Evolutionary conservation across 2,329 filamentous ascomycete genomes (phyloP).

Genomic region (Fusarium piperis): DNA sequence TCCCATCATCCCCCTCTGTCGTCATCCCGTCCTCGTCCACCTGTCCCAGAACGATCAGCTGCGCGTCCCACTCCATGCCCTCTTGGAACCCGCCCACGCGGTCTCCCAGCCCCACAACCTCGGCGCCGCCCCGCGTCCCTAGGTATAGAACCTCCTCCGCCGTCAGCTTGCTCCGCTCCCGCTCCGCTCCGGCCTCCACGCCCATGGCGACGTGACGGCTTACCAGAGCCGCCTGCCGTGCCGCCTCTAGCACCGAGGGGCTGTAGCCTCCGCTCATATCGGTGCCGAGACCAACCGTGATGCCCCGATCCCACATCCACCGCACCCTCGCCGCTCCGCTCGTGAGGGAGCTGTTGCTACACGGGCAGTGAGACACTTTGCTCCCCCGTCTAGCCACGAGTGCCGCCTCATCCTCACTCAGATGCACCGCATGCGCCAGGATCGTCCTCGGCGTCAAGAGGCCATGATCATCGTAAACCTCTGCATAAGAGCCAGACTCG

Average conservation of each 20-base stretch:
- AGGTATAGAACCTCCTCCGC: constrained; percentile 89
- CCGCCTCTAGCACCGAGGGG: constrained; percentile 83
- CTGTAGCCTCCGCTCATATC: constrained; percentile 92
- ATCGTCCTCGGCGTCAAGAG: constrained; percentile 80
- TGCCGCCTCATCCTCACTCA: constrained; percentile 71
- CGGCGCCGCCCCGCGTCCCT: constrained; percentile 87
- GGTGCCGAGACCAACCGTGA: constrained; percentile 87
- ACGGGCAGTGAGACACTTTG: constrained; percentile 87
- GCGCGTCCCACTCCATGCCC: constrained; percentile 91
- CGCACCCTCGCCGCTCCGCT: constrained; percentile 82
- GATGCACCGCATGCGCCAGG: constrained; percentile 85
- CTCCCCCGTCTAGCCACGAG: constrained; percentile 69
- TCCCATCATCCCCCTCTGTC: constrained; percentile 59
- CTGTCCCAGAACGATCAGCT: constrained; percentile 74
- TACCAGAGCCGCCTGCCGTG: constrained; percentile 81
- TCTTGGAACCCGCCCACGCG: constrained; percentile 83
- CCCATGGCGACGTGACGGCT: constrained; percentile 75
- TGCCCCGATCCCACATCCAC: constrained; percentile 75
- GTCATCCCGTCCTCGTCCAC: constrained; percentile 54
- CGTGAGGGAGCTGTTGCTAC: constrained; percentile 84
- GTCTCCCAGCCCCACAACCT: constrained; percentile 77
- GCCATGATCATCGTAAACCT: constrained; percentile 79
- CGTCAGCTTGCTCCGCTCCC: constrained; percentile 72
- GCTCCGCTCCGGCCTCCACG: constrained; percentile 39
- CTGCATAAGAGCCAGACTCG: constrained; percentile 69